Conservation (phyloP, 2,329 filamentous ascomycete species). For the Fusarium albidum region DNA sequence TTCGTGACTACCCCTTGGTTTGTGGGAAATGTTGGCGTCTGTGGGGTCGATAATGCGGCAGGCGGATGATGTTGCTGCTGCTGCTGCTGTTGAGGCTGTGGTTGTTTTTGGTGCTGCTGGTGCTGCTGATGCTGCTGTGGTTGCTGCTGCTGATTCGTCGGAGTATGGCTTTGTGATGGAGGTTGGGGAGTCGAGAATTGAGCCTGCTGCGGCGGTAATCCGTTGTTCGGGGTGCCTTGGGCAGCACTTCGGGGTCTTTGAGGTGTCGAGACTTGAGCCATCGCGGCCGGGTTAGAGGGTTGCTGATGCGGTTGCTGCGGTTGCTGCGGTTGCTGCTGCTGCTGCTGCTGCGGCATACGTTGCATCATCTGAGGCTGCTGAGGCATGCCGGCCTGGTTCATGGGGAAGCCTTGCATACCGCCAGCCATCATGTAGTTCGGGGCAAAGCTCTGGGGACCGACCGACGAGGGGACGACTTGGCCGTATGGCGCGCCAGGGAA, state of each 20-base stretch:
- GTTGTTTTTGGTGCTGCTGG: slow-evolving; percentile 27
- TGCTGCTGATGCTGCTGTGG: slow-evolving; percentile 29
- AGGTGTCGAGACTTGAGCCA: slow-evolving; percentile 44
- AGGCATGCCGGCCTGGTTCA: slow-evolving; percentile 61
- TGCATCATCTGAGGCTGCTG: slow-evolving; percentile 49
- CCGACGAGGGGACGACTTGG: slow-evolving; percentile 58
- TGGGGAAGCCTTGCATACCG: slow-evolving; percentile 63
- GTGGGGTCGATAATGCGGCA: slow-evolving; percentile 57
- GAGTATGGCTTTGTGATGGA: slow-evolving; percentile 47
- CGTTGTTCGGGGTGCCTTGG: slow-evolving; percentile 43
- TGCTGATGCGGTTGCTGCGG: slow-evolving; percentile 46
- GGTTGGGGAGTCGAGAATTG: slow-evolving; percentile 48
- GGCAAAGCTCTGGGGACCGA: slow-evolving; percentile 61
- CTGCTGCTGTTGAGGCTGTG: slow-evolving; percentile 9
- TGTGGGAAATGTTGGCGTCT: slow-evolving; percentile 65
- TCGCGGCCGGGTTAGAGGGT: slow-evolving; percentile 31
- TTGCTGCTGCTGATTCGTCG: slow-evolving; percentile 39
- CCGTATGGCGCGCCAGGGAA: slow-evolving; percentile 67
- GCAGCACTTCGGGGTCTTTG: slow-evolving; percentile 45
- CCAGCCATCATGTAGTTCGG: slow-evolving; percentile 60
- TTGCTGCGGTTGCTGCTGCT: slow-evolving; percentile 43
- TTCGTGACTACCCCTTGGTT: slow-evolving; percentile 52
- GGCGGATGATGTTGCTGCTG: slow-evolving; percentile 35
- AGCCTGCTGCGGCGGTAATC: slow-evolving; percentile 41
- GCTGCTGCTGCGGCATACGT: slow-evolving; percentile 42